These are phyloP conservation scores for Lablab purpureus DNA, from an alignment of 306 rosid genomes.

Conservation along the genomic window DNA sequence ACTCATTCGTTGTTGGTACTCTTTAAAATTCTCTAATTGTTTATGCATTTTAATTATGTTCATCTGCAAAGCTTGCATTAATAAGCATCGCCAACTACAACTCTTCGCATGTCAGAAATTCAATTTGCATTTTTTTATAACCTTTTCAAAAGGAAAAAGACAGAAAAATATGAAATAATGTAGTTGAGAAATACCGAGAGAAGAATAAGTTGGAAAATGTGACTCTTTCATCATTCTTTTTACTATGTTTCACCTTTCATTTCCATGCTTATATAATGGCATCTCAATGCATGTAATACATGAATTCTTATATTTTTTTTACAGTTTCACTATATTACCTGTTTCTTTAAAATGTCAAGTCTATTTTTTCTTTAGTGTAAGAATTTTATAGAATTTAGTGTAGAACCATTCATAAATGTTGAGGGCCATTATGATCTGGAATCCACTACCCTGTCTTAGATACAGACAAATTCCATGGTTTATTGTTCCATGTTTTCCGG, in stretches of 20 bases:
- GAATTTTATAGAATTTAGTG: no score
- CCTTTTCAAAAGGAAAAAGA: neutral
- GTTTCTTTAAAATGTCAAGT: no score
- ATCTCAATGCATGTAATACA: no score
- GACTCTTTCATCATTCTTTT: no score
- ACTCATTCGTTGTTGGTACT: slow-evolving; percentile 58
- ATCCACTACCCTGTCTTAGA: neutral
- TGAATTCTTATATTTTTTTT: no score
- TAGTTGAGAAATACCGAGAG: neutral
- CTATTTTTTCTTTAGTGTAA: no score
- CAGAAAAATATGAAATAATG: neutral
- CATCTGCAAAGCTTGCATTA: slow-evolving; percentile 50
- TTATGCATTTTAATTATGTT: slow-evolving; percentile 60
- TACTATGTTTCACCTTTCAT: no score
- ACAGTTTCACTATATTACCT: no score
- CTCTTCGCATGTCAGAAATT: neutral
- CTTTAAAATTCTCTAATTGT: slow-evolving; percentile 61
- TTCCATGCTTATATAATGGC: no score
- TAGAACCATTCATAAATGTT: neutral
- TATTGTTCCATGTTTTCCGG: neutral
- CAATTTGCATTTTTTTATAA: no score
- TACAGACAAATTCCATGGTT: neutral
- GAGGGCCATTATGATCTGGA: neutral
- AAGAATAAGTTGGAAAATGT: no score
- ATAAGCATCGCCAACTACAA: neutral